Conservation (phyloP, 768 basidiomycete species). For the Russula brevipes region DNA sequence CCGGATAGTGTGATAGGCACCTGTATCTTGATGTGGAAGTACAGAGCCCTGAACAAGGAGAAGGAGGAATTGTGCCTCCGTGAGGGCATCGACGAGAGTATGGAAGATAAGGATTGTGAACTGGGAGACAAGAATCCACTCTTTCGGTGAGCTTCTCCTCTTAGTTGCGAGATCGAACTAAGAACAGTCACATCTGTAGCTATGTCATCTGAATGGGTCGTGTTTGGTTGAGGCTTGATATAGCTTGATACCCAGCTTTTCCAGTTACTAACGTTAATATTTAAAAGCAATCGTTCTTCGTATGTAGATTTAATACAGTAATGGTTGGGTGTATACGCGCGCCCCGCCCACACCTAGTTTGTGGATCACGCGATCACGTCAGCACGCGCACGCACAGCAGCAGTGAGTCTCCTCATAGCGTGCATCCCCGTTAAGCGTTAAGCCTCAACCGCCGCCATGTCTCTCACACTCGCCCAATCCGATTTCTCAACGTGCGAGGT, state of each 20-base stretch:
- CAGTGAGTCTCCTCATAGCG: too few relatives aligned
- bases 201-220: conserved; percentile 12
- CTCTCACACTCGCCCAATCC: conserved; percentile 26
- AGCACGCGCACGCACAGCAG: too few relatives aligned
- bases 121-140: conserved; percentile 53
- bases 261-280: too few relatives aligned
- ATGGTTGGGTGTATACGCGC: too few relatives aligned
- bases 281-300: too few relatives aligned
- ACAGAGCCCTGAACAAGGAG: conserved; percentile 43
- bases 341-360: too few relatives aligned
- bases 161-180: not conserved
- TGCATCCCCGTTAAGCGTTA: too few relatives aligned
- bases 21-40: conserved; percentile 46
- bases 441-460: not conserved
- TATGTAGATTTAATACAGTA: too few relatives aligned
- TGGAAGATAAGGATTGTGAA: conserved; percentile 39
- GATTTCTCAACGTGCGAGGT: conserved; percentile 75
- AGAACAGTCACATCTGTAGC: not conserved
- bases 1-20: conserved; percentile 38
- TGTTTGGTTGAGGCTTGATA: too few relatives aligned
- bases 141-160: conserved; percentile 38
- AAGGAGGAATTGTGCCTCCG: conserved; percentile 43
- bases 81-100: conserved; percentile 40
- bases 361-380: too few relatives aligned
- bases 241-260: too few relatives aligned